phyloP scores from a whole-genome alignment of 495 filamentous ascomycete genomes.

The Hypoxylon crocopeplum region DNA sequence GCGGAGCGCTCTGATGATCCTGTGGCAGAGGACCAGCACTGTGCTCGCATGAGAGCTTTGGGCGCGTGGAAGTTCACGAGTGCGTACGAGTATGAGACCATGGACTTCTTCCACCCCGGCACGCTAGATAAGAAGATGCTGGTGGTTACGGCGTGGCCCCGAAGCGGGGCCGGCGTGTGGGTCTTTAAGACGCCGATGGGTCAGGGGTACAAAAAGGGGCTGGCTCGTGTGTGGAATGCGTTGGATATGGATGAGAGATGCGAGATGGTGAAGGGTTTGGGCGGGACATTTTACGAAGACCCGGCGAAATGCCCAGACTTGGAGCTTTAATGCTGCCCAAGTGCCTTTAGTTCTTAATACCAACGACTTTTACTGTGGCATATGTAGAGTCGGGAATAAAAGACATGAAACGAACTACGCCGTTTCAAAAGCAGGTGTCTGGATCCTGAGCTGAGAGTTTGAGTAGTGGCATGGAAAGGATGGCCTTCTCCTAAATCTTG shows the following conservation, averaged over 20 bases:
- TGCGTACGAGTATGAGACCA: neutral
- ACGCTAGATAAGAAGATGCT: neutral
- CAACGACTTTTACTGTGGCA: too few species aligned
- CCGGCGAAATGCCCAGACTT: neutral
- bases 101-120: neutral
- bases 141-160: slow-evolving; percentile 13
- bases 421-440: too few species aligned
- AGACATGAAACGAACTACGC: too few species aligned
- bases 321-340: neutral
- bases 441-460: too few species aligned
- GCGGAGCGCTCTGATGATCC: neutral
- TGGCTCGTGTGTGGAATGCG: slow-evolving; percentile 6
- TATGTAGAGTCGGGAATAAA: too few species aligned
- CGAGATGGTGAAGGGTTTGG: neutral
- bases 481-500: too few species aligned
- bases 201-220: neutral
- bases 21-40: slow-evolving; percentile 3
- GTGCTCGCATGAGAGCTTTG: slow-evolving; percentile 7
- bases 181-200: neutral
- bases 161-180: too few species aligned
- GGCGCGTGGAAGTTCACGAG: slow-evolving; percentile 2
- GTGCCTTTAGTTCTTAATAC: too few species aligned
- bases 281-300: slow-evolving; percentile 5
- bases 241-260: slow-evolving; percentile 7
- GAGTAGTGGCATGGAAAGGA: too few species aligned